Evolutionary conservation across 176 grass and related monocot species (phyloP).

Genomic region (Pharus latifolius): DNA sequence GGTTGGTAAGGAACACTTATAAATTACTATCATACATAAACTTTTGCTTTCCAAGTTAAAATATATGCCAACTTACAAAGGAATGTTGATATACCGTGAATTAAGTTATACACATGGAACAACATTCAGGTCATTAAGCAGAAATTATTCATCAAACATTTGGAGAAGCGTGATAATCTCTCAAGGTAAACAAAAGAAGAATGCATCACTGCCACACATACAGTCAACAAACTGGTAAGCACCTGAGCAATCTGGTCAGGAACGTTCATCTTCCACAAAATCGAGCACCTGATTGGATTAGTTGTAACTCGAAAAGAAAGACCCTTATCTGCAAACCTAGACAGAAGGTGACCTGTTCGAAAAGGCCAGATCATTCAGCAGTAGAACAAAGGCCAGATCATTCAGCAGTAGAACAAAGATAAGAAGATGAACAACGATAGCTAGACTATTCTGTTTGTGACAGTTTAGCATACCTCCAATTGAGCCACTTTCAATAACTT

Average conservation of each 20-base stretch:
- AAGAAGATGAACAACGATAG: neutral
- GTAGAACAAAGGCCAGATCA: neutral
- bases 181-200: neutral
- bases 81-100: neutral
- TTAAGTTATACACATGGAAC: neutral
- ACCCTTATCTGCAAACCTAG: slow-evolving; percentile 42
- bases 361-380: neutral
- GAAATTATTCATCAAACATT: neutral
- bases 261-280: slow-evolving; percentile 69
- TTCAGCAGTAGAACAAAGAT: neutral
- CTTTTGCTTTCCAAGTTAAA: neutral
- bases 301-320: slow-evolving; percentile 25
- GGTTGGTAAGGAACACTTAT: neutral
- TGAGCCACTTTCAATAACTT: slow-evolving; percentile 44
- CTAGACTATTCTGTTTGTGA: neutral
- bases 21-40: neutral
- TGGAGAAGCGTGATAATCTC: neutral
- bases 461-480: slow-evolving; percentile 49
- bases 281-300: slow-evolving; percentile 49
- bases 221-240: neutral
- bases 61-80: neutral
- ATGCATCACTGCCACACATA: neutral
- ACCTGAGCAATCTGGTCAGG: slow-evolving; percentile 49
- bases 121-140: neutral
- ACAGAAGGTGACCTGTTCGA: slow-evolving; percentile 49